Conservation (phyloP, 441 rosid species). For the Gossypium schwendimanii region DNA sequence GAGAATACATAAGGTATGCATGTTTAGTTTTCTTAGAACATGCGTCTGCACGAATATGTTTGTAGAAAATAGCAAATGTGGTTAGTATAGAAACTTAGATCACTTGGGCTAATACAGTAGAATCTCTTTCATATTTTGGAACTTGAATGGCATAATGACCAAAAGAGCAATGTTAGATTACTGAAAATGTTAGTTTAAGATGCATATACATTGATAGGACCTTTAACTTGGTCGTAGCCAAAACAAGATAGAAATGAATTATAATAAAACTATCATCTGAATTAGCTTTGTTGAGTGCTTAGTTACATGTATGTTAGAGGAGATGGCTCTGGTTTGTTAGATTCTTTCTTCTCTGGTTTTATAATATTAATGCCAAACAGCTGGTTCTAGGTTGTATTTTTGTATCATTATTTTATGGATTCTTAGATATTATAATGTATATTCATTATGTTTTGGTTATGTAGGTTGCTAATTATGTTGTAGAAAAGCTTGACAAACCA, state of each 20-base stretch:
- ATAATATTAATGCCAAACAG: background rate
- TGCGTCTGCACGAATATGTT: background rate
- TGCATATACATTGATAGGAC: background rate
- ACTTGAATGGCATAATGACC: background rate
- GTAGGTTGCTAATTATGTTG: constrained; percentile 89
- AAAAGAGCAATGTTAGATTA: background rate
- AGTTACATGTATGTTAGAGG: background rate
- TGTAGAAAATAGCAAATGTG: background rate
- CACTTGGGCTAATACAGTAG: background rate
- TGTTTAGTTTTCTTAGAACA: constrained; percentile 8
- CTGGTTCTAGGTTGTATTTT: background rate
- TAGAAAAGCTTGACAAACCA: constrained; percentile 90
- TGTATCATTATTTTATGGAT: background rate
- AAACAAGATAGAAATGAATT: background rate
- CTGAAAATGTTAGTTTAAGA: background rate
- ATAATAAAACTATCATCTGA: background rate
- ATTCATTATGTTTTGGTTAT: constrained; percentile 16
- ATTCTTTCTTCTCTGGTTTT: background rate
- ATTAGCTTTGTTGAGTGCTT: background rate
- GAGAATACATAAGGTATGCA: constrained; percentile 83
- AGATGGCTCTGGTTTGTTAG: background rate
- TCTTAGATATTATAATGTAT: background rate
- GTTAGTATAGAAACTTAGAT: background rate
- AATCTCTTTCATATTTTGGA: constrained; percentile 2
- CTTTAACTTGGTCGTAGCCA: constrained; percentile 6